Conservation (phyloP, 148 eudicot species). For the Suaeda aralocaspica region DNA sequence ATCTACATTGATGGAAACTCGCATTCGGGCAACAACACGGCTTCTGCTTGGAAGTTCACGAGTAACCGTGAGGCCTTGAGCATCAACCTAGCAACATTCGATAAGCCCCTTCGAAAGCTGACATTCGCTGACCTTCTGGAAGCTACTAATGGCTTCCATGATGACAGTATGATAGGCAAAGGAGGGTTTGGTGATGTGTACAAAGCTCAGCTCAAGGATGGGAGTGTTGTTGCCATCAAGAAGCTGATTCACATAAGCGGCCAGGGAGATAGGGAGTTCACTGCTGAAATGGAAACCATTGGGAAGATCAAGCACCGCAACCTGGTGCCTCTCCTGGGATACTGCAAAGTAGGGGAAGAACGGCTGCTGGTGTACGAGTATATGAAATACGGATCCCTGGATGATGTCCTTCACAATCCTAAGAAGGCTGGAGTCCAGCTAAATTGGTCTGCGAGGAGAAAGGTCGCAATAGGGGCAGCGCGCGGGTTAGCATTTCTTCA, state of each 20-base stretch:
- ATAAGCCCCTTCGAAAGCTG: conserved; percentile 71
- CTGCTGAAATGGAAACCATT: conserved; percentile 89
- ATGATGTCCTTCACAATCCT: conserved; percentile 66
- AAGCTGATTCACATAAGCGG: conserved; percentile 79
- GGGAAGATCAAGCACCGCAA: conserved; percentile 87
- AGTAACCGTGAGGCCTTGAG: conserved; percentile 69
- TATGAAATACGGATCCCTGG: conserved; percentile 87
- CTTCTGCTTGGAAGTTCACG: conserved; percentile 58
- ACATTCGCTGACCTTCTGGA: conserved; percentile 83
- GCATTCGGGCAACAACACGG: conserved; percentile 40
- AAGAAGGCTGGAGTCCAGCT: conserved; percentile 61
- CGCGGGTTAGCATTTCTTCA: conserved; percentile 85
- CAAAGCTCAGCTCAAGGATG: conserved; percentile 80
- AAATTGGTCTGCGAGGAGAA: conserved; percentile 67
- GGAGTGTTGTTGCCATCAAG: conserved; percentile 79
- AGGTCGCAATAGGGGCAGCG: conserved; percentile 83
- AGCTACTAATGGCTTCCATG: conserved; percentile 84
- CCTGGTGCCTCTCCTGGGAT: conserved; percentile 81
- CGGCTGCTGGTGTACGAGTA: conserved; percentile 80
- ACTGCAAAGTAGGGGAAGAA: conserved; percentile 93
- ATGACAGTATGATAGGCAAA: conserved; percentile 64
- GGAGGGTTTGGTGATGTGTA: conserved; percentile 97
- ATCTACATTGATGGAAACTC: conserved; percentile 61
- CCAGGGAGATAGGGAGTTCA: conserved; percentile 89
- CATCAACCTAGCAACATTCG: conserved; percentile 75